phyloP scores from a whole-genome alignment of 305 asterid genomes.

The Stenogyne calaminthoides region DNA sequence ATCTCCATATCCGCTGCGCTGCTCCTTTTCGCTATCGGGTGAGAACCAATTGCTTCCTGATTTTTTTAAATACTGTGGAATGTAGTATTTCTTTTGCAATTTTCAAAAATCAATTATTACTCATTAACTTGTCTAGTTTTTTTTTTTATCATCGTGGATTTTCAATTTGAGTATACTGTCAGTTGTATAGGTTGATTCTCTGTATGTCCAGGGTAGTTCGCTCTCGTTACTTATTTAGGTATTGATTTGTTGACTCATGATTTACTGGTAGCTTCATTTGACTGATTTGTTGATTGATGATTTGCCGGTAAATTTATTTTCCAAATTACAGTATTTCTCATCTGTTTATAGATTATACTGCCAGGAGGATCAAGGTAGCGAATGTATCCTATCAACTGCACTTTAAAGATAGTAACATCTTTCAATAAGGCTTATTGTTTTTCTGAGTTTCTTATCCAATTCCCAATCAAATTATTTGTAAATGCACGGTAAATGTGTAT shows the following conservation, averaged over 20 bases:
- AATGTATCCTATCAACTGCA: neutral
- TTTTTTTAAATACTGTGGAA: neutral
- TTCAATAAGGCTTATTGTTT: neutral
- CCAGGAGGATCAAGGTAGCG: neutral
- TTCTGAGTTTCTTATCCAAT: neutral
- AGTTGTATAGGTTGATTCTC: conserved; percentile 3
- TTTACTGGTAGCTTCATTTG: neutral
- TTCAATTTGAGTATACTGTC: neutral
- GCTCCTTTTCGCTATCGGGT: conserved; percentile 30
- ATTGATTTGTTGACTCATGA: neutral
- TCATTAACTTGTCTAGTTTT: conserved; percentile 10
- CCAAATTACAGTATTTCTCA: neutral
- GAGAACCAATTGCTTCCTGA: conserved; percentile 4
- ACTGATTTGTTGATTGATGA: neutral
- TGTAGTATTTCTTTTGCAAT: neutral
- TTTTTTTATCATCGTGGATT: neutral
- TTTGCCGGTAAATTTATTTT: neutral
- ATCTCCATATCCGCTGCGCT: conserved; percentile 25
- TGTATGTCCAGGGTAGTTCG: neutral
- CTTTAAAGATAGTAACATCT: neutral
- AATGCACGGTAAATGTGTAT: neutral
- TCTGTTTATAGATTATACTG: conserved; percentile 1
- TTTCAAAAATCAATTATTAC: neutral
- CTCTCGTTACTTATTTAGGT: neutral
- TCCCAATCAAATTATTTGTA: neutral